phyloP scores from a whole-genome alignment of 306 rosid species.

The Inga oerstediana region DNA sequence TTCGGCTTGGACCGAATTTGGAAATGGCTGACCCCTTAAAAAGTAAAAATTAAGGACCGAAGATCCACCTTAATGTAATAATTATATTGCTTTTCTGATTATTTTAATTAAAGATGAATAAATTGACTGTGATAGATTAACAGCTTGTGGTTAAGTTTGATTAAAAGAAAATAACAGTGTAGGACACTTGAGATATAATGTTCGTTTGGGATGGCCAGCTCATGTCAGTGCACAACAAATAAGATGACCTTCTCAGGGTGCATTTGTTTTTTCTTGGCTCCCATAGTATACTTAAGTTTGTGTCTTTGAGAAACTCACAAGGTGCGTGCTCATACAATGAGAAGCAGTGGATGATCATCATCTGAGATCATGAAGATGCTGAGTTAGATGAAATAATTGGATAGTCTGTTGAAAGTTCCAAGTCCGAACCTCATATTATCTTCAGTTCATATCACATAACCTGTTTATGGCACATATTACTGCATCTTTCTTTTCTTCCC shows the following conservation, averaged over 20 bases:
- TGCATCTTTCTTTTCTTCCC: neutral
- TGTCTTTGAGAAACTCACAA: conserved; percentile 1
- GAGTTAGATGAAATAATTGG: neutral
- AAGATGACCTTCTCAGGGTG: neutral
- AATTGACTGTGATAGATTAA: neutral
- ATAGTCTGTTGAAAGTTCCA: neutral
- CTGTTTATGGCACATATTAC: neutral
- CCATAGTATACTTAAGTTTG: neutral
- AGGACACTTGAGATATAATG: neutral
- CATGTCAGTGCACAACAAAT: neutral
- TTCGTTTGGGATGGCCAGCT: no score
- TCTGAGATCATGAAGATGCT: neutral
- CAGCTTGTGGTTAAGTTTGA: neutral
- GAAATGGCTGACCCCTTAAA: neutral
- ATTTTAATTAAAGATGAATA: neutral
- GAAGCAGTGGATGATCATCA: neutral
- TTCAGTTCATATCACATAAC: neutral
- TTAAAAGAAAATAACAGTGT: neutral
- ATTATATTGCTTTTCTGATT: neutral
- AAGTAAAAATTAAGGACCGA: neutral
- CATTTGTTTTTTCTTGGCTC: neutral
- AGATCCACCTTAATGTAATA: neutral
- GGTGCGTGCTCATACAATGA: neutral
- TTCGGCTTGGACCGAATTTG: neutral
- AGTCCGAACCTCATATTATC: neutral